A percentile compares a stretch with the other conserved stretches of the same genome.
These are phyloP conservation scores for Ceratocystis diversiconidia DNA, from an alignment of 2,329 filamentous ascomycete species.

Conservation along the genomic window DNA sequence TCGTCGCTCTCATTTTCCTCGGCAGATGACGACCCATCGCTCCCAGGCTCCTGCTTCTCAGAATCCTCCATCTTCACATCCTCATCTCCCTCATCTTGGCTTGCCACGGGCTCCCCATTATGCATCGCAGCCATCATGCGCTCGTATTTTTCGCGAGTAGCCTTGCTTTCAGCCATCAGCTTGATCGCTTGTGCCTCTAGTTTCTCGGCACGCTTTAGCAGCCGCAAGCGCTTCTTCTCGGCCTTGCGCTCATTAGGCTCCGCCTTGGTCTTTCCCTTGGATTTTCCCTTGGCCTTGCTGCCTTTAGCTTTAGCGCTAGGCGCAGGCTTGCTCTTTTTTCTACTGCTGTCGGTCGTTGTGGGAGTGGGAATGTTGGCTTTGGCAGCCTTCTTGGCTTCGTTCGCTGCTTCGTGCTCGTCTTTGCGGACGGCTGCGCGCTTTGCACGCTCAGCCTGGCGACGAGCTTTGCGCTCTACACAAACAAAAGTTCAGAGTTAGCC, in stretches of 20 bases:
- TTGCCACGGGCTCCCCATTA: conserved; percentile 16
- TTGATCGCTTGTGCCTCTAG: conserved; percentile 30
- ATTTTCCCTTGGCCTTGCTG: conserved; percentile 20
- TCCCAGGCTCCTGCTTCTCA: not conserved
- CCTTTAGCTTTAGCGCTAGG: not conserved
- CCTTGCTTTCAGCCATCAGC: conserved; percentile 23
- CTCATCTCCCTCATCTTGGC: not conserved
- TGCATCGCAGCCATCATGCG: conserved; percentile 17
- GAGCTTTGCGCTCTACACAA: conserved; percentile 15
- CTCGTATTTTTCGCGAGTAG: conserved; percentile 11
- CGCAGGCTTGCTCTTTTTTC: not conserved
- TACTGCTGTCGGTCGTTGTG: not conserved
- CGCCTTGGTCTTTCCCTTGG: conserved; percentile 25
- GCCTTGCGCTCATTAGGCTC: conserved; percentile 22
- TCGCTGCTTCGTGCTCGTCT: not conserved
- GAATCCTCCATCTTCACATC: not conserved
- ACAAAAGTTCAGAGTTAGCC: not conserved
- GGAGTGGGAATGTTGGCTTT: conserved; percentile 6
- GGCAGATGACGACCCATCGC: not conserved
- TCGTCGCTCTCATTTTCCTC: not conserved
- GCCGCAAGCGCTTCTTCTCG: conserved; percentile 28
- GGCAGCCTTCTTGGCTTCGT: conserved; percentile 9
- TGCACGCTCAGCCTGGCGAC: conserved; percentile 17
- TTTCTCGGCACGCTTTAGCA: conserved; percentile 29
- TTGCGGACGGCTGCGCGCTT: conserved; percentile 12